phyloP scores from a whole-genome alignment of 345 rosid species.

The Zanthoxylum bungeanum region DNA sequence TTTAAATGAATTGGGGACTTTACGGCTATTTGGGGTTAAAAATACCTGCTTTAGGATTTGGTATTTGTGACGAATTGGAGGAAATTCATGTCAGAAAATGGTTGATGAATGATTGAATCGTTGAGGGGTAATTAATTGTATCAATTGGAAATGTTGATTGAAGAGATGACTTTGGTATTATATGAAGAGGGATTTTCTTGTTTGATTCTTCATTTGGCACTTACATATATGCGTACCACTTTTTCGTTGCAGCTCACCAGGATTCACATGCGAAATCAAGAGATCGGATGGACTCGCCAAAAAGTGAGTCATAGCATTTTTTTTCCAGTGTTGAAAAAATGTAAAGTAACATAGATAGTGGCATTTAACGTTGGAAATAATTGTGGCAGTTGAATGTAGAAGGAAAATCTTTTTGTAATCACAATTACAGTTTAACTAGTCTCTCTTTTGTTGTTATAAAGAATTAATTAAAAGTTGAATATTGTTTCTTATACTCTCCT shows the following conservation, averaged over 20 bases:
- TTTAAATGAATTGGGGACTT: not conserved
- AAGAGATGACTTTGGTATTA: not conserved
- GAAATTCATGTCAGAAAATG: not conserved
- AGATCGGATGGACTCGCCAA: conserved; percentile 67
- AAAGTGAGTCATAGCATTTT: conserved; percentile 36
- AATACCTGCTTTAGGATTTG: conserved; percentile 1
- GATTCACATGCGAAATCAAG: conserved; percentile 50
- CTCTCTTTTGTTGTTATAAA: not conserved
- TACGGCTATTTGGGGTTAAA: not conserved
- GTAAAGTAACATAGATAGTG: not conserved
- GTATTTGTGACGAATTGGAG: not conserved
- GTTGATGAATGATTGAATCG: not conserved
- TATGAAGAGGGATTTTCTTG: not conserved
- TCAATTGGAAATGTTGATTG: not conserved
- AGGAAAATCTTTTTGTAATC: not conserved
- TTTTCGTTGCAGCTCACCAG: conserved; percentile 44
- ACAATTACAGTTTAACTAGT: not conserved
- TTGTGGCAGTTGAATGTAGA: not conserved
- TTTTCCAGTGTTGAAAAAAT: not conserved
- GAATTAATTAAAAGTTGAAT: too few relatives aligned
- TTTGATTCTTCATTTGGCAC: not conserved
- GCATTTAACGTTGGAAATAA: not conserved
- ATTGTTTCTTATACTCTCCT: not conserved
- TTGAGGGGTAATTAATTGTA: not conserved
- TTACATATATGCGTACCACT: too few relatives aligned